Conservation (phyloP, 306 rosid species). For the Lathyrus tuberosus region DNA sequence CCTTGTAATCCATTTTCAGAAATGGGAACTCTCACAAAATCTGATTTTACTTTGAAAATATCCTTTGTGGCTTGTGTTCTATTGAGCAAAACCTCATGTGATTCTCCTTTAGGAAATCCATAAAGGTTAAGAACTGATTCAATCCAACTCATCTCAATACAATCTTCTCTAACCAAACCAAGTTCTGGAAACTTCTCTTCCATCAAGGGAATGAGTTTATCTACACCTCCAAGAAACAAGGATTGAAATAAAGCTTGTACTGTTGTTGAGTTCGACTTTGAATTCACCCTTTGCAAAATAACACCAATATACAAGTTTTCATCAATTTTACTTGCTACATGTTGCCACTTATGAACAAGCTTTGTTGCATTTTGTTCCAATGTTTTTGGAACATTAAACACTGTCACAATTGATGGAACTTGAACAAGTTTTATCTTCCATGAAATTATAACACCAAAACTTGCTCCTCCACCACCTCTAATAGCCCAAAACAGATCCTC, state of each 20-base stretch:
- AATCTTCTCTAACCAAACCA: conserved; percentile 44
- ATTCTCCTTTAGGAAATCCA: not conserved
- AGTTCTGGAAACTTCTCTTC: conserved; percentile 47
- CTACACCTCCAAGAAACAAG: conserved; percentile 48
- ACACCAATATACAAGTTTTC: not conserved
- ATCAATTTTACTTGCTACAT: not conserved
- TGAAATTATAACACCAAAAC: conserved; percentile 42
- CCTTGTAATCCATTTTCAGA: conserved; percentile 38
- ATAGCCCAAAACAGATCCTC: conserved; percentile 50
- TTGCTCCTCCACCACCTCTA: conserved; percentile 50
- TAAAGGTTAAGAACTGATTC: conserved; percentile 12
- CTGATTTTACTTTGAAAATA: conserved; percentile 45
- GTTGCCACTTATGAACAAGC: conserved; percentile 33
- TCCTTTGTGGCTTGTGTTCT: not conserved
- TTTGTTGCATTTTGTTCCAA: conserved; percentile 24
- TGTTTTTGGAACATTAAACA: conserved; percentile 33
- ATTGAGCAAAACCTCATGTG: conserved; percentile 16
- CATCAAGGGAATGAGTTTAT: conserved; percentile 33
- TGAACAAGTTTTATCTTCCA: conserved; percentile 41
- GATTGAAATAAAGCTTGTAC: conserved; percentile 21
- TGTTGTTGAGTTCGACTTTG: conserved; percentile 11
- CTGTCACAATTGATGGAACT: conserved; percentile 41
- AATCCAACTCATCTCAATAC: conserved; percentile 38
- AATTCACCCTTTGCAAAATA: not conserved
- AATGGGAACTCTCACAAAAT: conserved; percentile 41